Evolutionary conservation across 176 grass and related monocot species (phyloP), one percentile per base, ranked within the genome.

Genomic region (Guadua angustifolia): DNA sequence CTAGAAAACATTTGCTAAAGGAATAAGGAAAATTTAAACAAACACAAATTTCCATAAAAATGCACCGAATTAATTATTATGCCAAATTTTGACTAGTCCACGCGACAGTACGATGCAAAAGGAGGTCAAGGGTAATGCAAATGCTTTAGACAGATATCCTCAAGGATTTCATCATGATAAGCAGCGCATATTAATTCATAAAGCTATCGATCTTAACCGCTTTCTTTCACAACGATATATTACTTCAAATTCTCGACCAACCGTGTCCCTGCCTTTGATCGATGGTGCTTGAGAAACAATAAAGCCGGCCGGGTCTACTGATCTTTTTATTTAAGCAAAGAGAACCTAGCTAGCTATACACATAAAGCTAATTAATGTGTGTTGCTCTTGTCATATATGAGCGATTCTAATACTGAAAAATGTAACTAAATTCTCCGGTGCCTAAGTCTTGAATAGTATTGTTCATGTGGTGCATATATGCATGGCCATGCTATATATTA

Each of bases 401-500:
- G 73, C 49, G 24, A 73, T 55, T 76, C 45, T 21, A 61, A 13
- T 33, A 49, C 77, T 64, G 15, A 77, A 81, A 62, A 15, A 24
- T 42, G 33, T 18, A 43, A 44, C 24, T 18, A 77, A 53, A 61
- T 72, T 43, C 13, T 40, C 24, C 21, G 11, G 33, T 65, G 57
- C 45, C 57, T 65, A 52, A 77, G 57, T 43, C 47, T 62, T 76
- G 63, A 43, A 69, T 81, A 77, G 70, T 70, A 76, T 70, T 89
- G 71, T 71, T 70, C 78, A 82, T 86, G 29, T 76, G 78, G 32
- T 84, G 60, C 72, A 56, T 56, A 14, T 69, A 14, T 62, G 79
- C 9, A 44, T 33, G 17, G 29, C 29, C 43, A 36, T 36, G 35
- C 29, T 29, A 29, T 29, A n/a, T n/a, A n/a, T n/a, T 1, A 35